Conservation (phyloP, 768 basidiomycete species). For the Tylopilus cervinicoccineus region DNA sequence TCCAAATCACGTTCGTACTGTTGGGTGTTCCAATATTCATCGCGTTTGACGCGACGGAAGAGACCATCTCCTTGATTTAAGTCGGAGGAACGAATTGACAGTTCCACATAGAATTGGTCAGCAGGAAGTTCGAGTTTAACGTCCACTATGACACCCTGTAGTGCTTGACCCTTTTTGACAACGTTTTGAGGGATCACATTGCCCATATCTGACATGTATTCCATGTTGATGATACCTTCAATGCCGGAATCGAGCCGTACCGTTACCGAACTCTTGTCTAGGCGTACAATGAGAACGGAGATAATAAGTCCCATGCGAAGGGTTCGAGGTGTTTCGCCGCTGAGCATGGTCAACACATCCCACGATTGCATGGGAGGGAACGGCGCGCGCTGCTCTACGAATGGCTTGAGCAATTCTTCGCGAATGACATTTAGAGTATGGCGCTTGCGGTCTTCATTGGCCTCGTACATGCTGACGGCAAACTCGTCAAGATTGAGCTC, state of each 20-base stretch:
- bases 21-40: slow-evolving; percentile 62
- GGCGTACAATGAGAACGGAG: slow-evolving; percentile 63
- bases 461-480: slow-evolving; percentile 84
- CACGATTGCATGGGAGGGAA: slow-evolving; percentile 65
- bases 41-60: slow-evolving; percentile 56
- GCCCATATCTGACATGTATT: slow-evolving; percentile 52
- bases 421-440: slow-evolving; percentile 87
- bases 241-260: slow-evolving; percentile 92
- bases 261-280: slow-evolving; percentile 43
- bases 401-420: slow-evolving; percentile 78
- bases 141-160: slow-evolving; percentile 75
- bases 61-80: slow-evolving; percentile 57
- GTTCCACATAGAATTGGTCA: slow-evolving; percentile 63
- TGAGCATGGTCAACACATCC: slow-evolving; percentile 93
- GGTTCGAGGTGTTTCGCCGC: slow-evolving; percentile 82
- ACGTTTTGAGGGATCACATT: slow-evolving; percentile 40
- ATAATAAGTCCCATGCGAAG: slow-evolving; percentile 78
- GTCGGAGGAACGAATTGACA: slow-evolving; percentile 68
- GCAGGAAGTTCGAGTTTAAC: slow-evolving; percentile 59
- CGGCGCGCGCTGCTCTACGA: slow-evolving; percentile 63
- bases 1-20: slow-evolving; percentile 67
- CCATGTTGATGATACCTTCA: slow-evolving; percentile 68
- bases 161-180: slow-evolving; percentile 74
- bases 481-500: slow-evolving; percentile 96
- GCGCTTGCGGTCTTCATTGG: slow-evolving; percentile 81